Evolutionary conservation across 1,139 yeast species (phyloP), one percentile per base, ranked within the genome.

Genomic region (Suhomyces yuchorum): DNA sequence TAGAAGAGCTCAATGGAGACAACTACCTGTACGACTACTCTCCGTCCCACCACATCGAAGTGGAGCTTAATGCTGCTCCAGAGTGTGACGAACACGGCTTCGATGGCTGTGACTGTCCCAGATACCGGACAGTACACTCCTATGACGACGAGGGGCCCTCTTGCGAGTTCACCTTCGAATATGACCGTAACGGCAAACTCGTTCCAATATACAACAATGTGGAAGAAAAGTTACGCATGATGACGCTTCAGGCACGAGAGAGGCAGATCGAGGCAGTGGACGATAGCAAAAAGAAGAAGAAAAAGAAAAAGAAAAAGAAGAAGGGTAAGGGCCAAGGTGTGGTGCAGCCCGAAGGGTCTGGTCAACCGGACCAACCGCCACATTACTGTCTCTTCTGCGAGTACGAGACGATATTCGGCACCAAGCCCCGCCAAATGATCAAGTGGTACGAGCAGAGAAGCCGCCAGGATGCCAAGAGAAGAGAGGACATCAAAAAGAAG

Each of bases 321-420:
- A 40, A 36, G 26, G 11, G 26, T 34, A 34, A 35, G 24, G 32
- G 23, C 12, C 32, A 24, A 18, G 30, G 35, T 11, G 15, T n/a
- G 36, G 26, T n/a, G 3, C 28, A 34, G 19, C 12, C 18, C 11
- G 39, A 37, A 8, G 32, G 28, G 11, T 2, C 20, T 5, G 4
- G 26, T n/a, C 36, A 35, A n/a, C 28, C 40, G 2, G 36, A 33
- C 20, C 33, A 28, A 32, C 43, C 44, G 12, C 19, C 43, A 4
- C 50, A 53, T 42, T 62, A 70, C 48, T 84, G 89, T 58, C 70
- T 81, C 51, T 74, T 82, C 49, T 84, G 89, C 62, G 85, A 83
- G 57, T 84, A 81, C 58, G 82, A 80, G 57, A 70, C 74, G 48
- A 77, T 82, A 4, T 82, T 75, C 61, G 86, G 86, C 1, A 69